Conservation (phyloP, 768 basidiomycete species). For the Podaxis mareebaensis region DNA sequence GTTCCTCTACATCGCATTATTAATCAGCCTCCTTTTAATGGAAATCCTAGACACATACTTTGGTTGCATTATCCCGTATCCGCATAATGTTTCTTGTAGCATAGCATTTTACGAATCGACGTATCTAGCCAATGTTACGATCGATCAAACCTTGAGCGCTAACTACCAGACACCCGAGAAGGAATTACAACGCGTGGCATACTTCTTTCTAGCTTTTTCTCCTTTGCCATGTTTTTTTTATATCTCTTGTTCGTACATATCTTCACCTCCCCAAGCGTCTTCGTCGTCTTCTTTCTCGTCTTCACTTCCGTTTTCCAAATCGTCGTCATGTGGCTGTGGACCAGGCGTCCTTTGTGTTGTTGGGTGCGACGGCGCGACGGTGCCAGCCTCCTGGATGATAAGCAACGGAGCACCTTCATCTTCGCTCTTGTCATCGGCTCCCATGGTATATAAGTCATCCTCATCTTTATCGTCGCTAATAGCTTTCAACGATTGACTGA, state of each 20-base stretch:
- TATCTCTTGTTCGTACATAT: conserved; percentile 76
- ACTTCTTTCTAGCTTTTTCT: neutral
- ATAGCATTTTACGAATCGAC: neutral
- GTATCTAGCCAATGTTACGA: neutral
- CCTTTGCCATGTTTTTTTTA: conserved; percentile 21
- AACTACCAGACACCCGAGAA: neutral
- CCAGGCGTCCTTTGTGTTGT: conserved; percentile 25
- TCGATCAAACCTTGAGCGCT: neutral
- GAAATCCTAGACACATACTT: neutral
- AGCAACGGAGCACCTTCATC: conserved; percentile 35
- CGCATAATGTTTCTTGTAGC: neutral
- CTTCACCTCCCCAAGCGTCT: conserved; percentile 37
- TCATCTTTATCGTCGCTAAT: conserved; percentile 45
- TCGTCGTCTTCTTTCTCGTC: conserved; percentile 52
- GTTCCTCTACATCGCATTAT: neutral
- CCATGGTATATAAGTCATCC: conserved; percentile 41
- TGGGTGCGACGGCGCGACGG: conserved; percentile 27
- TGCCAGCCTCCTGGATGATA: conserved; percentile 48
- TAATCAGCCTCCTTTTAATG: neutral
- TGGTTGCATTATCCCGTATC: neutral
- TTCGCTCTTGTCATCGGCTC: conserved; percentile 40
- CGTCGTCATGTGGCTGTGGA: conserved; percentile 37
- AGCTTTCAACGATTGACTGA: conserved; percentile 11
- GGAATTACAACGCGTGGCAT: neutral
- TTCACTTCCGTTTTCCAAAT: conserved; percentile 44